Evolutionary conservation across 2,329 filamentous ascomycete species (phyloP).

Genomic region (Aspergillus eucalypticola): DNA sequence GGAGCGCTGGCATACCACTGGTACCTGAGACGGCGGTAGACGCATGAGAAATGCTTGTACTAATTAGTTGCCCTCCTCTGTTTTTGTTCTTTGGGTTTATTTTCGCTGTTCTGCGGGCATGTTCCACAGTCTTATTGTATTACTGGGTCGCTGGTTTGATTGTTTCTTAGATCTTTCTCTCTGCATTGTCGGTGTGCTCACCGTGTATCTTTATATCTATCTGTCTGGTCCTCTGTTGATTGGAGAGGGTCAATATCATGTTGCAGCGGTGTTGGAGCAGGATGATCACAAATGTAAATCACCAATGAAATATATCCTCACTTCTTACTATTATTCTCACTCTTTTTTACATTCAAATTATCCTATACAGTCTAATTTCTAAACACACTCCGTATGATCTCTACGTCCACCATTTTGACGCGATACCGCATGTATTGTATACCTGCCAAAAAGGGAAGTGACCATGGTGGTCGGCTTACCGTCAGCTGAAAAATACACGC

Average conservation of each 20-base stretch:
- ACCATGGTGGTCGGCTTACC: slow-evolving; percentile 7
- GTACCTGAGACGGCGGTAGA: slow-evolving; percentile 81
- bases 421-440: not conserved
- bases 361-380: not conserved
- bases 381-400: no score
- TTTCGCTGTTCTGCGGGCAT: slow-evolving; percentile 25
- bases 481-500: slow-evolving; percentile 2
- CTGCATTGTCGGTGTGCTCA: slow-evolving; percentile 22
- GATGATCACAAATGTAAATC: slow-evolving; percentile 9
- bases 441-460: not conserved
- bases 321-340: not conserved
- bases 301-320: slow-evolving; percentile 4
- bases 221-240: slow-evolving; percentile 18
- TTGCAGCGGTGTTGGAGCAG: slow-evolving; percentile 9
- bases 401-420: no score
- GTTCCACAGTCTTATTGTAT: slow-evolving; percentile 34
- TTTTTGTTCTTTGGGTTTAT: slow-evolving; percentile 14
- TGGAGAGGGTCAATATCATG: slow-evolving; percentile 9
- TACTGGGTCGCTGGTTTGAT: slow-evolving; percentile 36
- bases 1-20: slow-evolving; percentile 86
- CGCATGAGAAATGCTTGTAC: slow-evolving; percentile 10
- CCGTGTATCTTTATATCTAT: slow-evolving; percentile 11
- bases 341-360: not conserved
- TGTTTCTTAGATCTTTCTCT: slow-evolving; percentile 10
- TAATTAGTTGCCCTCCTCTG: not conserved